phyloP scores from a whole-genome alignment of 192 early-diverging fungal species.

The Polychytrium aggregatum region DNA sequence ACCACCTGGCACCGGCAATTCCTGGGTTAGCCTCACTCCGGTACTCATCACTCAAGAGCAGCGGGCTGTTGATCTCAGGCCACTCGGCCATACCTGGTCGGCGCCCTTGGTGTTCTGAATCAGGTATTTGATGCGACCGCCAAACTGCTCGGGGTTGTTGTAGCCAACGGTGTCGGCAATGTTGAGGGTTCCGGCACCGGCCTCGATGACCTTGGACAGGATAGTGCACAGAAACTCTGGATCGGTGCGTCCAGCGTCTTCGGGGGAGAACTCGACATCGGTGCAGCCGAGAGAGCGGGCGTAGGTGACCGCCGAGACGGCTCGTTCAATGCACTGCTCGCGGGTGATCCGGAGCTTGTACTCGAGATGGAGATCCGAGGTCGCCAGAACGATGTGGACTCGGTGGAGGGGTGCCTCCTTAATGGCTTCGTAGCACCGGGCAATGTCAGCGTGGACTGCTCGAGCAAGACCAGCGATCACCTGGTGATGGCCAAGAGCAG shows the following conservation, averaged over 20 bases:
- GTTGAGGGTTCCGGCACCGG: conserved; percentile 90
- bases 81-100: too few relatives aligned
- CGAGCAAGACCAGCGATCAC: conserved; percentile 82
- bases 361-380: conserved; percentile 91
- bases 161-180: conserved; percentile 99
- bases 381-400: conserved; percentile 93
- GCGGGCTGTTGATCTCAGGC: too few relatives aligned
- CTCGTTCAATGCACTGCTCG: conserved; percentile 73
- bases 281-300: conserved; percentile 64
- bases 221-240: conserved; percentile 79
- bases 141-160: conserved; percentile 85
- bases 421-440: conserved; percentile 81
- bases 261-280: conserved; percentile 91
- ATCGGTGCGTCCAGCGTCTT: conserved; percentile 88
- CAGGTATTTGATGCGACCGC: conserved; percentile 72
- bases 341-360: conserved; percentile 86
- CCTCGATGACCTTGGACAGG: conserved; percentile 61
- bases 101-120: conserved; percentile 61
- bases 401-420: conserved; percentile 72
- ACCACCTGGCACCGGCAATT: conserved; percentile 27
- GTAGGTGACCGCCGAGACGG: conserved; percentile 65
- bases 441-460: conserved; percentile 72
- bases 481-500: conserved; percentile 21
- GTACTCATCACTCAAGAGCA: too few relatives aligned
- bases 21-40: too few relatives aligned